Evolutionary conservation across 2,329 filamentous ascomycete species (phyloP), one percentile per base, ranked within the genome.

Genomic region (Ophiosphaerella korrae): DNA sequence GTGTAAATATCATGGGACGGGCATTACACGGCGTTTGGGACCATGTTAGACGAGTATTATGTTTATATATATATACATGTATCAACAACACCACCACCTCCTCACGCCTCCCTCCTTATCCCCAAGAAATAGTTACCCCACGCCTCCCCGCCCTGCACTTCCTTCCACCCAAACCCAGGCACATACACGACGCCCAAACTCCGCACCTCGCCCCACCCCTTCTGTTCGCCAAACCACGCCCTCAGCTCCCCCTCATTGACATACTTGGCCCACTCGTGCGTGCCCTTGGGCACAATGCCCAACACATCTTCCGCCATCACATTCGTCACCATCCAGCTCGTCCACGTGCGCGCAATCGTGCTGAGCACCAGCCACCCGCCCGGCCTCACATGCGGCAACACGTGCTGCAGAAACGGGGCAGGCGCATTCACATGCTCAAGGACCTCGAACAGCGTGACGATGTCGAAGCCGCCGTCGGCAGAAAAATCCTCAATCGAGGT

Each of bases 121-220:
- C 84, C 94, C 73, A 97, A 96, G 74, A 99, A 97, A 77, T 97
- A 99, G 74, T 99, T 99, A 8, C 93, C 93, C 67, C 90, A 85
- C 67, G 84, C 85, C 77, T 97, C 93, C 64, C 91, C 89, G 2
- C 90, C 89, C 21, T 76, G 73, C 4, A 97, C 86, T 72, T 90
- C 84, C 76, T 83, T 92, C 94, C 94, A 97, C 3, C 94, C 94
- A 38, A 96, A 50, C 0, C 90, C 92, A 0, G 94, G 94, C 47
- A 97, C 82, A 78, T 96, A 99, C 41, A 96, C 81, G 7, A 96
- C 90, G 0, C 94, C 94, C 81, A 89, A 86, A 55, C 88, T 82
- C 66, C 78, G 77, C 34, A 80, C 81, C 1, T 76, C 80, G 3
- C 63, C 70, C 71, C 78, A 67, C 8, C 77, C 76, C 16, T 56